These are phyloP conservation scores for Yamadazyma laniorum DNA, from an alignment of 805 yeast species.

Conservation along the genomic window DNA sequence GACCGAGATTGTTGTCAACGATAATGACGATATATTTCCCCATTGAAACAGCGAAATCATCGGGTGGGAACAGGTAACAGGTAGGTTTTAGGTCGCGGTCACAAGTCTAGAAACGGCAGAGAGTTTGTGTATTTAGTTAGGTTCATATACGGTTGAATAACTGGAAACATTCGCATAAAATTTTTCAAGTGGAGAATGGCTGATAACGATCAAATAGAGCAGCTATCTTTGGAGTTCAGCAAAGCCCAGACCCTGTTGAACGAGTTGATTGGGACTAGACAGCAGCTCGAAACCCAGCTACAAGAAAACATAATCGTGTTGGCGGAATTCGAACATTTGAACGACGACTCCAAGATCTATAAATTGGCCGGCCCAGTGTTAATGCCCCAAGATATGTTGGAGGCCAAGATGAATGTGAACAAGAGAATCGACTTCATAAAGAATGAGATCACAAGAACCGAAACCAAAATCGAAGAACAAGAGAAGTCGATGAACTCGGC, in stretches of 20 bases:
- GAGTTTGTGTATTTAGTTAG: too few relatives aligned
- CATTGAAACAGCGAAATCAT: too few relatives aligned
- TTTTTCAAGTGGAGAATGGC: not conserved
- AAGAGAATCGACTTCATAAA: constrained; percentile 88
- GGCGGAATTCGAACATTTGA: constrained; percentile 66
- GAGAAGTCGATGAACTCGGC: constrained; percentile 55
- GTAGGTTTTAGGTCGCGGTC: too few relatives aligned
- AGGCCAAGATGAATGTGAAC: constrained; percentile 79
- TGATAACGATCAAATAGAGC: constrained; percentile 37
- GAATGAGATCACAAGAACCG: constrained; percentile 73
- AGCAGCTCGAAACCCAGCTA: constrained; percentile 85
- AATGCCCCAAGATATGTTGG: constrained; percentile 81
- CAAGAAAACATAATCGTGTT: constrained; percentile 92
- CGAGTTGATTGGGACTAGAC: constrained; percentile 68
- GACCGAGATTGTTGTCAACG: constrained; percentile 40
- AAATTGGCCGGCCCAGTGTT: constrained; percentile 91
- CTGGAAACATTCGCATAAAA: too few relatives aligned
- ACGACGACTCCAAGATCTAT: constrained; percentile 72
- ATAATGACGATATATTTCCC: constrained; percentile 22
- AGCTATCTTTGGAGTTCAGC: constrained; percentile 45
- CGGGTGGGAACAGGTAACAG: too few relatives aligned
- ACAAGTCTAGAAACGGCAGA: too few relatives aligned
- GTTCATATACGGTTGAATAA: too few relatives aligned
- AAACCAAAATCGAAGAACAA: constrained; percentile 52
- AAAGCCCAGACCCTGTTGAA: constrained; percentile 45